Percentiles rank a stretch among this genome's conserved stretches.
These are phyloP conservation scores for Vicia villosa DNA, from an alignment of 306 rosid genomes.

Conservation along the genomic window DNA sequence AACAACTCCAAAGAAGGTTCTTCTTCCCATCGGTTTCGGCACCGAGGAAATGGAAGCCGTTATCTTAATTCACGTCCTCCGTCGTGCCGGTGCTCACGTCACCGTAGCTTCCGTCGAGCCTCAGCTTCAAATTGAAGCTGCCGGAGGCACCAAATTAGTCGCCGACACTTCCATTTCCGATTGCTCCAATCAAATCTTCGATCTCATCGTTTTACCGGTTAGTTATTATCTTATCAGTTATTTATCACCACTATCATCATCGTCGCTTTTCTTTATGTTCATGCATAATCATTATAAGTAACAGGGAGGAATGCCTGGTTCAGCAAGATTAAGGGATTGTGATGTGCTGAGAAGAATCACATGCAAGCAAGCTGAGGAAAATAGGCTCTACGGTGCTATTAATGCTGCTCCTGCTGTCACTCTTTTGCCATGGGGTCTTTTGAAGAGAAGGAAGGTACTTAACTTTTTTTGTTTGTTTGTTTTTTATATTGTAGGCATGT, in stretches of 20 bases:
- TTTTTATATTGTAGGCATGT: not conserved
- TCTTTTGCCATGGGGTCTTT: slow-evolving; percentile 95
- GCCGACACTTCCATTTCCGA: slow-evolving; percentile 70
- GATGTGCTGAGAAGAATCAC: slow-evolving; percentile 66
- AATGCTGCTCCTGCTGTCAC: slow-evolving; percentile 97
- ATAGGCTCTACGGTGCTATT: slow-evolving; percentile 88
- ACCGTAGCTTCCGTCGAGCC: slow-evolving; percentile 92
- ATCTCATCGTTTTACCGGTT: slow-evolving; percentile 92
- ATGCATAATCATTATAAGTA: not conserved
- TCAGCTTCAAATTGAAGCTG: slow-evolving; percentile 74
- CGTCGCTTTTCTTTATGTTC: not conserved
- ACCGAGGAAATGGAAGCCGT: slow-evolving; percentile 99
- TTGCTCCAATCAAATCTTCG: slow-evolving; percentile 71
- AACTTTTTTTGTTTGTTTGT: not conserved
- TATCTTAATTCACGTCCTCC: slow-evolving; percentile 75
- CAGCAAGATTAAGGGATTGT: slow-evolving; percentile 82
- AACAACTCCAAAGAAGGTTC: slow-evolving; percentile 67
- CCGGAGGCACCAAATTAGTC: slow-evolving; percentile 71
- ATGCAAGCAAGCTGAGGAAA: slow-evolving; percentile 78
- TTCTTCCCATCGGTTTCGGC: slow-evolving; percentile 87
- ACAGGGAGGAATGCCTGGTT: slow-evolving; percentile 99
- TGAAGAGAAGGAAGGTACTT: slow-evolving; percentile 72
- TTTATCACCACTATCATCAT: not conserved
- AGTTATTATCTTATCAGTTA: slow-evolving; percentile 25
- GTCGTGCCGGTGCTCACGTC: slow-evolving; percentile 92